Base-by-base conservation (phyloP, 371 early-diverging fungal genomes). In the Mycotypha africana region DNA sequence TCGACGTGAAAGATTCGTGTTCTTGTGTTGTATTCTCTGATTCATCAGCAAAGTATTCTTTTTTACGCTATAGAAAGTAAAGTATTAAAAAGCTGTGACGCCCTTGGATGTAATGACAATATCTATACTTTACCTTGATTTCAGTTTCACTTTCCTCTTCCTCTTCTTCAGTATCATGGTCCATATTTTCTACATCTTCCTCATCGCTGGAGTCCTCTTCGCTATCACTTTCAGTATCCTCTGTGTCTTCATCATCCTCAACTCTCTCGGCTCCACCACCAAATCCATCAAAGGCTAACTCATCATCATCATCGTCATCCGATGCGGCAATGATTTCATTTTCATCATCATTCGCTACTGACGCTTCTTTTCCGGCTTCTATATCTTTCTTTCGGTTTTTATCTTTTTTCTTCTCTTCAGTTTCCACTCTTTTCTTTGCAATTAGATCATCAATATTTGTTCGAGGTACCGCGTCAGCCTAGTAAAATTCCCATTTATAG, bases 1-100 rank as follows among this genome's bases (percentile, higher is more conserved):
- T 89, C 8, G 78, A 70, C 4, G 90, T 81, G 60, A 98, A 98
- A 3, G 93, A 75, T 35, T 80, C 70, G 21, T 78, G 76, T 7
- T 72, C 62, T 12, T 70, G 65, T 2, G 53, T 61, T 4, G 69
- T 60, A 0, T 51, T 52, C 24, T 83, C 84, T n/a, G 65, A 62
- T 41, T 78, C 80, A 4, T 85, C 75, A 9, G 85, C 86, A 67
- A 89, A 89, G 56, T 82, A 89, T 22, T 76, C 89, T 33, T 72
- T 72, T 56, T 86, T 86, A 41, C 86, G 79, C 74, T 76, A 62
- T 49, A 40, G 20, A n/a, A n/a, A n/a, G 38, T 22, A 23, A 8
- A 30, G 11, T 16, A 26, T 35, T 9, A 38, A 38, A 7, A 3
- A 15, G 9, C 17, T 4, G 2, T 28, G 20, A 8, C 16, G n/a